Base-by-base conservation (phyloP, 2,329 filamentous ascomycete genomes). In the Cytospora leucostoma region DNA sequence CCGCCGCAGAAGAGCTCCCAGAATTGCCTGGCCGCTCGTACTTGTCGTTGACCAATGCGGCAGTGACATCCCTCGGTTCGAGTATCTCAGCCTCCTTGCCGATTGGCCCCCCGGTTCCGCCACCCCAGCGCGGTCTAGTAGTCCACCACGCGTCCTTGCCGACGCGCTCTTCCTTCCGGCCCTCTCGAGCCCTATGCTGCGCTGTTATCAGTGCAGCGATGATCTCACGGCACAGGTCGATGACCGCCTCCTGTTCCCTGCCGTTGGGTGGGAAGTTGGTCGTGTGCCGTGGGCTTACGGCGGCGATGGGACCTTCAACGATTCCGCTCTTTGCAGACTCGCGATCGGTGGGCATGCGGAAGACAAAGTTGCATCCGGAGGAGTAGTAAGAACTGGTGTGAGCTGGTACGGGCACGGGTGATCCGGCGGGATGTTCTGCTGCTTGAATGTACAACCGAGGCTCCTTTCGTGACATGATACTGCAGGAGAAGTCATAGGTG, bases 401-500 rank as follows among this genome's bases (percentile, higher is more conserved):
- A 17, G 61, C 35, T 53, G 56, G 40, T 53, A 61, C 57, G n/a
- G 52, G 64, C 12, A 35, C 38, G 19, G 61, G 56, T n/a, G 66
- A 13, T 56, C 68, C 67, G 66, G 70, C 66, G 67, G 71, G 65
- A 54, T 66, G 62, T 71, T 68, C 2, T 74, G 72, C n/a, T 21
- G 77, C 77, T 56, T 75, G 77, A 58, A 88, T 72, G 53, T 87
- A 80, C 21, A 89, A 76, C 3, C 86, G 80, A 11, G 86, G 86
- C 68, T 89, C 86, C 32, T 79, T 76, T 49, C 85, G 81, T 17
- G 86, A 77, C 33, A 81, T 77, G 56, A 87, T 82, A 67, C 83
- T 88, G 73, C 86, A 88, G 57, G 85, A 84, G 72, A 88, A 89
- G 66, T 88, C 85, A 69, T 88, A 89, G 19, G 85, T 81, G 17